Evolutionary conservation across 768 basidiomycete genomes (phyloP).

Genomic region (Russula olivacea): DNA sequence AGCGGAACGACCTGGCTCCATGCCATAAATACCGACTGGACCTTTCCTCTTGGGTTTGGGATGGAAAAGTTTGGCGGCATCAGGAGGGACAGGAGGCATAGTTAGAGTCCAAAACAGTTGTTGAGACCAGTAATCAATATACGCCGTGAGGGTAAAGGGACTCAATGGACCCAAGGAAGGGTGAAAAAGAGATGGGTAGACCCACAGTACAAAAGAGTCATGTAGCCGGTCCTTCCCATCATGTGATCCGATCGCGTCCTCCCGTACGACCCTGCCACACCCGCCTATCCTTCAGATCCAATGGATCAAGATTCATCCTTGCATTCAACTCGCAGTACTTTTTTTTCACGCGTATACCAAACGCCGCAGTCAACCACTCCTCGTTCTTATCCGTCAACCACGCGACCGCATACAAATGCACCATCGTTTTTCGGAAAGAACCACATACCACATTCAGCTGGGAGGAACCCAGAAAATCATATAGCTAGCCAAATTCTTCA

Average conservation of each 20-base stretch:
- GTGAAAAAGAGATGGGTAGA: background rate
- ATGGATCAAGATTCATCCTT: constrained; percentile 12
- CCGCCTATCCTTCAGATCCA: background rate
- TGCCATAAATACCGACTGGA: constrained; percentile 14
- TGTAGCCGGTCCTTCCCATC: background rate
- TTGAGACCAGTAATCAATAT: constrained; percentile 6
- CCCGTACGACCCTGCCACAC: background rate
- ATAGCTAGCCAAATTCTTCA: background rate
- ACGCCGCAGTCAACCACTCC: background rate
- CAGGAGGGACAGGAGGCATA: constrained; percentile 22
- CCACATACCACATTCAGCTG: background rate
- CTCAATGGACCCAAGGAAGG: background rate
- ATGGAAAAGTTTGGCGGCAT: constrained; percentile 24
- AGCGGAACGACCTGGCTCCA: constrained; percentile 17
- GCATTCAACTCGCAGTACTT: background rate
- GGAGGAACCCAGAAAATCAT: constrained; percentile 8
- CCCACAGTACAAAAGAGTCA: background rate
- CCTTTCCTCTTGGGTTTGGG: constrained; percentile 23
- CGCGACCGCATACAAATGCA: background rate
- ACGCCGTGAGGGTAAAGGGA: constrained; percentile 5
- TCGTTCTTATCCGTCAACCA: constrained; percentile 1
- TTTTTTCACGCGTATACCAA: constrained; percentile 17
- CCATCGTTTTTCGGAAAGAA: constrained; percentile 19
- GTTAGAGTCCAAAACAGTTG: background rate
- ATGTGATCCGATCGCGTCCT: constrained; percentile 6